phyloP scores from a whole-genome alignment of 2,329 filamentous ascomycete species.

The Bipolaris victoriae region DNA sequence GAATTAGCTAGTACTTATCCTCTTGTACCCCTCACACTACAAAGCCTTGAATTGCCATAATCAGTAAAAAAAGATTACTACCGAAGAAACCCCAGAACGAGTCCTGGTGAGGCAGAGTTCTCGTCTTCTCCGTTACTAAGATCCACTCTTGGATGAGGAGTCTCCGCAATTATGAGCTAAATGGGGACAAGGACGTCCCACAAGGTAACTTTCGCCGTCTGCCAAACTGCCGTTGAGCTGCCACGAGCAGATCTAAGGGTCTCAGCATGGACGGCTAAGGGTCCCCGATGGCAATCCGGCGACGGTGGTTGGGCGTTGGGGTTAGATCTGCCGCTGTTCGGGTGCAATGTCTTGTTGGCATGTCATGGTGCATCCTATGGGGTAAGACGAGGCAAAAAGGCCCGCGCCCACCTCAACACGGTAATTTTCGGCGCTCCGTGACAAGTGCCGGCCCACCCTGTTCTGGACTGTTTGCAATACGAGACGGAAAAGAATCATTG shows the following conservation, averaged over 20 bases:
- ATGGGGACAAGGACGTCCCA: conserved; percentile 12
- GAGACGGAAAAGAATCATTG: conserved; percentile 9
- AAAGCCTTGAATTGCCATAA: conserved; percentile 15
- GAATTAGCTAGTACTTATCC: conserved; percentile 32
- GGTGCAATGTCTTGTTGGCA: conserved; percentile 20
- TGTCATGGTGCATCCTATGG: conserved; percentile 11
- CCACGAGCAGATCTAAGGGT: conserved; percentile 21
- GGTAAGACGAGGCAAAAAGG: conserved; percentile 15
- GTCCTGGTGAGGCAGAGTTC: conserved; percentile 23
- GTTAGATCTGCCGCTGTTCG: conserved; percentile 23
- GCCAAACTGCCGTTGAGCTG: conserved; percentile 11
- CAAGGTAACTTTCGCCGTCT: conserved; percentile 42
- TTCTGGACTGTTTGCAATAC: background rate
- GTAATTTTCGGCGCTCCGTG: conserved; percentile 41
- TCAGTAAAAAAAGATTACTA: conserved; percentile 7
- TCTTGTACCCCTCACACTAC: conserved; percentile 12
- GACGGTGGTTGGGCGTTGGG: conserved; percentile 32
- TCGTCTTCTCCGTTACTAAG: conserved; percentile 25
- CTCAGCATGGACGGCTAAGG: conserved; percentile 29
- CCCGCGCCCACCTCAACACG: conserved; percentile 18
- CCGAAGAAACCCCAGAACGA: conserved; percentile 32
- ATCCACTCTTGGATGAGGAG: conserved; percentile 23
- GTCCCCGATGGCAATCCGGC: conserved; percentile 13
- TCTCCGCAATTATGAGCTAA: conserved; percentile 21
- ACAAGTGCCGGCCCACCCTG: conserved; percentile 1